phyloP scores from a whole-genome alignment of 805 yeast species.

The Teunomyces aglyptinius region DNA sequence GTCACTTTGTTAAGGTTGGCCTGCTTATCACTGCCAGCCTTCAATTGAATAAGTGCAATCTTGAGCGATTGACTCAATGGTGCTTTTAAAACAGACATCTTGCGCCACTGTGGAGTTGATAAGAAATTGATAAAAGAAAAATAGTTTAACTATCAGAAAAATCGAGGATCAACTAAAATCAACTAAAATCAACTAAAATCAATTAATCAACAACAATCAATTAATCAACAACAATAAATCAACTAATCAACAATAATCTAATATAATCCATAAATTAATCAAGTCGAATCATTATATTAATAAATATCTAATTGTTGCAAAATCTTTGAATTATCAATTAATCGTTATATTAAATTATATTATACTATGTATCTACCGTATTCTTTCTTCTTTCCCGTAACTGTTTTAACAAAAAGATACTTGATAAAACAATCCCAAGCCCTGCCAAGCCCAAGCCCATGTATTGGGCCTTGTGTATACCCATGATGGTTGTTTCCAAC shows the following conservation, averaged over 20 bases:
- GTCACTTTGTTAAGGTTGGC: constrained; percentile 73
- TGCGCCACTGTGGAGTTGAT: background rate
- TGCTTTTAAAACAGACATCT: constrained; percentile 26
- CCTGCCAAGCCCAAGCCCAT: constrained; percentile 38
- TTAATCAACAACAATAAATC: background rate
- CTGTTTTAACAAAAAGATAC: constrained; percentile 15
- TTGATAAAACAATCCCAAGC: constrained; percentile 22
- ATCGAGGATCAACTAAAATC: too few species aligned
- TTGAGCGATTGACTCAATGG: constrained; percentile 59
- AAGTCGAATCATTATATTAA: too few species aligned
- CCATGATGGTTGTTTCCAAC: constrained; percentile 18
- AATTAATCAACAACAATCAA: background rate
- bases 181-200: background rate
- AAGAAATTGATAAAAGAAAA: background rate
- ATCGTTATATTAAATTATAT: too few species aligned
- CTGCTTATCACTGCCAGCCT: constrained; percentile 76
- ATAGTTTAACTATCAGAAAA: background rate
- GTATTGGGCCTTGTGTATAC: constrained; percentile 25
- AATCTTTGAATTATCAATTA: too few species aligned
- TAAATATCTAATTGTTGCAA: too few species aligned
- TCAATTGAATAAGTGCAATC: constrained; percentile 81
- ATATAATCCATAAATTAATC: too few species aligned
- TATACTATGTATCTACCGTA: background rate
- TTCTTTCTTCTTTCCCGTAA: background rate
- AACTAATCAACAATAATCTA: background rate